Evolutionary conservation across 1,139 yeast genomes (phyloP).

Genomic region (Entelexis paramagnoliae): DNA sequence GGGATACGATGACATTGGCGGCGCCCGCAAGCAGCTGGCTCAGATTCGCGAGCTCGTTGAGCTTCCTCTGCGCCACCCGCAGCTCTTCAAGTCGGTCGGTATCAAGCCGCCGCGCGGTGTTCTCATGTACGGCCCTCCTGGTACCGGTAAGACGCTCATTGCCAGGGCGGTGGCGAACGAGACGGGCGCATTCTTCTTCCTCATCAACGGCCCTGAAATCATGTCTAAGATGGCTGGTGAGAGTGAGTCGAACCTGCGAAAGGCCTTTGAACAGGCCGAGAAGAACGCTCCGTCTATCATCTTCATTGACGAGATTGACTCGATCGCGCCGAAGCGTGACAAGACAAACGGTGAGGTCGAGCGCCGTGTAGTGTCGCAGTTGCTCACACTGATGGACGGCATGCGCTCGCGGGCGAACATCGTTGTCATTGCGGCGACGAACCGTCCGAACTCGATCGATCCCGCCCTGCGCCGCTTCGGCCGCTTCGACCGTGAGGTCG

Average conservation of each 20-base stretch:
- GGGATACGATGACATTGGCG: conserved; percentile 98
- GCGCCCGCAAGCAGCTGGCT: conserved; percentile 97
- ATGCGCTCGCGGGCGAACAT: conserved; percentile 97
- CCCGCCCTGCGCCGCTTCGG: conserved; percentile 98
- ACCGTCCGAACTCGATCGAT: conserved; percentile 96
- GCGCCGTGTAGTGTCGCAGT: conserved; percentile 95
- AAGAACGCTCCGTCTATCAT: conserved; percentile 96
- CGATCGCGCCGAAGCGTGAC: conserved; percentile 99
- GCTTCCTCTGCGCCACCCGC: conserved; percentile 94
- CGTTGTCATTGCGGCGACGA: conserved; percentile 91
- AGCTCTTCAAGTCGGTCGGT: conserved; percentile 91
- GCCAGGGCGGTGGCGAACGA: conserved; percentile 99
- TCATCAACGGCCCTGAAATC: conserved; percentile 98
- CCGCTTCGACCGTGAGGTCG: conserved; percentile 97
- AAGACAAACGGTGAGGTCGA: conserved; percentile 99
- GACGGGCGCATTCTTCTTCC: conserved; percentile 96
- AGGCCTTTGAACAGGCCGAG: conserved; percentile 98
- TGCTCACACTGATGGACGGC: conserved; percentile 96
- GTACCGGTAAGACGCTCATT: conserved; percentile 98
- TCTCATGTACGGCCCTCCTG: conserved; percentile 97
- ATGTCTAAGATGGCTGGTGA: conserved; percentile 99
- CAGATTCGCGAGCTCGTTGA: conserved; percentile 96
- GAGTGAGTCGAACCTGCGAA: conserved; percentile 91
- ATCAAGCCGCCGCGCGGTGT: conserved; percentile 96
- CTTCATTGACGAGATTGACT: conserved; percentile 96